Evolutionary conservation across 2,329 filamentous ascomycete species (phyloP).

Genomic region (Colletotrichum chrysophilum): DNA sequence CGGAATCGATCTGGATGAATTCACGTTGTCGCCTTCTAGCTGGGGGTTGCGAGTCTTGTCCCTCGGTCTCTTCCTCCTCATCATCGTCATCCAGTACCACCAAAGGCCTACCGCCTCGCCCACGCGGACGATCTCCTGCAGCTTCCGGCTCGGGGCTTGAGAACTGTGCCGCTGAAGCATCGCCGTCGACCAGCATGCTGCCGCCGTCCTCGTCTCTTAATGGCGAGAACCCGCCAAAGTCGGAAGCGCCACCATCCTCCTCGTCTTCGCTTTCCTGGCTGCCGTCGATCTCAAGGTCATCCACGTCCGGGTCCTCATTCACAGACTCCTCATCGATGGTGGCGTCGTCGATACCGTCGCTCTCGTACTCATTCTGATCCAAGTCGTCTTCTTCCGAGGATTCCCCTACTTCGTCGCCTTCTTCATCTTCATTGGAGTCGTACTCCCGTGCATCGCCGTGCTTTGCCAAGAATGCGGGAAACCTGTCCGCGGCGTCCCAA

Average conservation of each 20-base stretch:
- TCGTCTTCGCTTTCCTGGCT: conserved; percentile 26
- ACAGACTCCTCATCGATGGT: conserved; percentile 28
- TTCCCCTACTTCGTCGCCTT: conserved; percentile 1
- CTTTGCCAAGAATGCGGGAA: conserved; percentile 7
- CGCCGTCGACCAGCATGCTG: conserved; percentile 10
- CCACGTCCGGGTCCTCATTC: conserved; percentile 13
- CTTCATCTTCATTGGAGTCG: neutral
- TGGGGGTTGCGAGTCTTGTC: neutral
- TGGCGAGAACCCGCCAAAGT: conserved; percentile 4
- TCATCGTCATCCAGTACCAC: conserved; percentile 31
- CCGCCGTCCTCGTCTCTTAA: conserved; percentile 16
- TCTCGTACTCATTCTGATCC: conserved; percentile 37
- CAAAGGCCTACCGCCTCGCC: conserved; percentile 26
- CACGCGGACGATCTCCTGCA: neutral
- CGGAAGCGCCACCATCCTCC: conserved; percentile 22
- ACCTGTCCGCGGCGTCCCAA: conserved; percentile 6
- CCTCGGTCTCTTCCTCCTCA: conserved; percentile 15
- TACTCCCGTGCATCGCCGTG: neutral
- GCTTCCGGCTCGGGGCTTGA: conserved; percentile 34
- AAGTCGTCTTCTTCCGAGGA: conserved; percentile 9
- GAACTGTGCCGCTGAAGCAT: conserved; percentile 25
- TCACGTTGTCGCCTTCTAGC: neutral
- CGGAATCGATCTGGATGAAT: neutral
- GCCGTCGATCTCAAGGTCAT: conserved; percentile 4
- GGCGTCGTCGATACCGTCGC: conserved; percentile 43